Base-by-base conservation (phyloP, 805 yeast genomes). In the Kodamaea lidongshanica region DNA sequence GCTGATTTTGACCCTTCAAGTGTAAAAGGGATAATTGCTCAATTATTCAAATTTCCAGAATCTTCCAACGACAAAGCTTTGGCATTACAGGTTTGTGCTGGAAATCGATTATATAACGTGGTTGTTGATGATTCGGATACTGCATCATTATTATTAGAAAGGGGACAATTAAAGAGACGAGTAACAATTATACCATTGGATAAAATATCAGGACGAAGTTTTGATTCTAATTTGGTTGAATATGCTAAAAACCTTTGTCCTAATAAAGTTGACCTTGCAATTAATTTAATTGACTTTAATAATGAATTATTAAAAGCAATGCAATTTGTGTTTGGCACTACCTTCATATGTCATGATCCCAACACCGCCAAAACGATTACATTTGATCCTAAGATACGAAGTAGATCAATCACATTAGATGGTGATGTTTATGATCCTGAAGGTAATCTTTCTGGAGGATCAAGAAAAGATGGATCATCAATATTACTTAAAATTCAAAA, bases 391-490 rank as follows among this genome's bases (percentile, higher is more conserved):
- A 70, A 74, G 32, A 77, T 89, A 10, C 69, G 85, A 39, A 68
- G 88, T 1, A 77, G 87, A 45, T 79, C 94, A 17, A 86, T 94
- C 10, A 92, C 99, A 0, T 53, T 83, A 19, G 88, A 87, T 32
- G 99, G 98, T 30, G 98, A 92, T 53, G 72, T 80, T 7, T 92
- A 88, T 56, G 98, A 92, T 50, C 98, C 98, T 0, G 86, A 81
- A 42, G 99, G 99, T 10, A 84, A 95, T 6, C 63, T 92, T 16
- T 83, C 96, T 1, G 99, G 99, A 27, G 97, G 97, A n/a, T 78
- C 94, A 12, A 69, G 89, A 42, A 76, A 67, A 39, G 63, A 65
- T 28, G 60, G 72, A 10, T 67, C 74, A 2, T 71, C 86, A 0
- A 54, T 81, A 3, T 62, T 88, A 34, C 52, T 74, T 7, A 74